Evolutionary conservation across 495 filamentous ascomycete species (phyloP).

Genomic region (Trichoderma erinaceum): DNA sequence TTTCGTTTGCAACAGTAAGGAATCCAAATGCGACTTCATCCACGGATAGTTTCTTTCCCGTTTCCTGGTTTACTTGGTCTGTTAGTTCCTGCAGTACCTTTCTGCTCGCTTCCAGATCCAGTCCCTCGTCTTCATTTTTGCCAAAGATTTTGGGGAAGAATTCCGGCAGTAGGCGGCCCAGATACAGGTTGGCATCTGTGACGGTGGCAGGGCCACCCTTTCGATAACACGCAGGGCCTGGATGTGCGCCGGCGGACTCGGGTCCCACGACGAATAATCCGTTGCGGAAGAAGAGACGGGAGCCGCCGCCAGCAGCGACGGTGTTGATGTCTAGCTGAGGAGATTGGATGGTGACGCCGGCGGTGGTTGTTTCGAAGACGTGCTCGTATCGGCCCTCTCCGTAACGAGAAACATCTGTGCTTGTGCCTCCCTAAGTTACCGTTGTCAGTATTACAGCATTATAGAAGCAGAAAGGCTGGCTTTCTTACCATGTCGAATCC

Average conservation of each 20-base stretch:
- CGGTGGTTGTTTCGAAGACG: constrained; percentile 95
- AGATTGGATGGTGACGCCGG: constrained; percentile 89
- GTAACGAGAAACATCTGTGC: constrained; percentile 89
- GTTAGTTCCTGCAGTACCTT: constrained; percentile 73
- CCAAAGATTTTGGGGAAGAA: constrained; percentile 99
- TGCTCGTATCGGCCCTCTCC: constrained; percentile 88
- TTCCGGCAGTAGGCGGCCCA: constrained; percentile 81
- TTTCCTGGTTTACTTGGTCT: constrained; percentile 67
- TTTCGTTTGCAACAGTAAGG: constrained; percentile 89
- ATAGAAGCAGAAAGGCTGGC: constrained; percentile 20
- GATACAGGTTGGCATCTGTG: constrained; percentile 87
- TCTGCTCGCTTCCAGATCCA: constrained; percentile 73
- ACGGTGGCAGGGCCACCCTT: constrained; percentile 91
- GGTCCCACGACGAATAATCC: constrained; percentile 95
- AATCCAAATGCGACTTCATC: constrained; percentile 92
- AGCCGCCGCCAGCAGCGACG: constrained; percentile 89
- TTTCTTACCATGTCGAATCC: constrained; percentile 77
- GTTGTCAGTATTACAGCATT: background rate
- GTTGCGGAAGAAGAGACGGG: constrained; percentile 81
- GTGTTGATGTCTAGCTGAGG: constrained; percentile 98
- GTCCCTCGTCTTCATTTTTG: constrained; percentile 77
- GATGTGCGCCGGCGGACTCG: constrained; percentile 88
- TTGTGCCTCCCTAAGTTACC: constrained; percentile 55
- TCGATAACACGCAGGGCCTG: constrained; percentile 88
- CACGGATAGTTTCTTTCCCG: constrained; percentile 60